Conservation (phyloP, 208 protist genomes). For the Crithidia expoeki region DNA sequence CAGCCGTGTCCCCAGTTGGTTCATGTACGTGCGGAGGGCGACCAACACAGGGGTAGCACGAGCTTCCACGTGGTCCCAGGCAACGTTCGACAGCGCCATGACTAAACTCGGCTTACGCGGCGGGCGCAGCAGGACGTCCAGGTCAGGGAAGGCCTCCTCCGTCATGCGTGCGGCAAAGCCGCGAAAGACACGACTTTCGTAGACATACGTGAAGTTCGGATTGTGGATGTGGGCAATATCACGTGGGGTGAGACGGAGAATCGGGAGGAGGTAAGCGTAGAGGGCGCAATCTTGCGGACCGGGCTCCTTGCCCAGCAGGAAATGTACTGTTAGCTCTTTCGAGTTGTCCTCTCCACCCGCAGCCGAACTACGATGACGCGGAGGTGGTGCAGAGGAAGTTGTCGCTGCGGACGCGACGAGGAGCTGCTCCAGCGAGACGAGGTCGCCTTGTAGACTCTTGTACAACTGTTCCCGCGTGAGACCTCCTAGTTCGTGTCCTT, state of each 20-base stretch:
- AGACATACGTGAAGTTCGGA: conserved; percentile 47
- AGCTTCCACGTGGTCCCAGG: conserved; percentile 3
- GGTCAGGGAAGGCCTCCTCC: conserved; percentile 41
- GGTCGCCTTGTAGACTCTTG: conserved; percentile 34
- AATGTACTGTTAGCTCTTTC: conserved; percentile 17
- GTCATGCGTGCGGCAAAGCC: conserved; percentile 42
- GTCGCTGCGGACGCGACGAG: conserved; percentile 27
- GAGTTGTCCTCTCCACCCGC: no score
- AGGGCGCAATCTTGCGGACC: conserved; percentile 58
- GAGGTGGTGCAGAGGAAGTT: background rate
- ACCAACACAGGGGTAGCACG: conserved; percentile 10
- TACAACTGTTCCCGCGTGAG: conserved; percentile 45
- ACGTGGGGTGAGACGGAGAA: conserved; percentile 40
- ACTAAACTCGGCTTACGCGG: conserved; percentile 19
- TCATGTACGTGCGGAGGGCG: background rate
- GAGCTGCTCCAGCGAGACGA: conserved; percentile 46
- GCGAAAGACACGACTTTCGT: conserved; percentile 36
- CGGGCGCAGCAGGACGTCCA: conserved; percentile 39
- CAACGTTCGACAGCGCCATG: conserved; percentile 1
- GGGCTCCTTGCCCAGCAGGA: conserved; percentile 40
- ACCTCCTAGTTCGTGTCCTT: conserved; percentile 27
- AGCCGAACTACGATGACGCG: background rate
- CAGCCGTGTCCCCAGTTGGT: background rate
- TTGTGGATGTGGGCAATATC: conserved; percentile 31
- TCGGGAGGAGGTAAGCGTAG: conserved; percentile 55